Conservation (phyloP, 2,329 filamentous ascomycete genomes). For the Alternaria sp. region DNA sequence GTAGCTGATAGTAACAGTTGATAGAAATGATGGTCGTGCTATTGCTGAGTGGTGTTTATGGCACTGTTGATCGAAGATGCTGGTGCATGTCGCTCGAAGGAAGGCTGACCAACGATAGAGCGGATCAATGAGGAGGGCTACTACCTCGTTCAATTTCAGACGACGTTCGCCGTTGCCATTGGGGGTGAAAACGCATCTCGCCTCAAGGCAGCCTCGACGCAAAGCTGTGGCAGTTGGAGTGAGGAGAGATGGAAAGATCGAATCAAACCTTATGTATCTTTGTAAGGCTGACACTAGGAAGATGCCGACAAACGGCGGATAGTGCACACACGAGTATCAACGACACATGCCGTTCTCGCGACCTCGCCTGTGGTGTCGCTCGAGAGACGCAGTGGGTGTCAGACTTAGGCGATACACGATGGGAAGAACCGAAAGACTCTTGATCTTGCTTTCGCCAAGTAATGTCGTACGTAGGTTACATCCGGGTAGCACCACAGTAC, state of each 20-base stretch:
- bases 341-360: background rate
- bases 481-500: background rate
- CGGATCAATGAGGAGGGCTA: background rate
- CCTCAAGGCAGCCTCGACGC: background rate
- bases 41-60: background rate
- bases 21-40: background rate
- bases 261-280: background rate
- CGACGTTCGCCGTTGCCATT: background rate
- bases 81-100: background rate
- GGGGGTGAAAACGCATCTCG: background rate
- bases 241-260: background rate
- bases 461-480: background rate
- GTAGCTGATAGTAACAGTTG: background rate
- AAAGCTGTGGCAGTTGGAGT: background rate
- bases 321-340: no score
- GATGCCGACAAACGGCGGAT: background rate
- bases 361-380: background rate
- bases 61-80: background rate
- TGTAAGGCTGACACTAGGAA: background rate
- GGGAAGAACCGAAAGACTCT: background rate
- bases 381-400: background rate
- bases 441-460: background rate
- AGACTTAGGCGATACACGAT: background rate
- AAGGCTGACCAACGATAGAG: background rate
- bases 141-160: background rate